Percentiles rank a stretch among this genome's conserved stretches.
These are phyloP conservation scores for Zygoascus hellenicus DNA, from an alignment of 1,139 yeast genomes.

Conservation along the genomic window DNA sequence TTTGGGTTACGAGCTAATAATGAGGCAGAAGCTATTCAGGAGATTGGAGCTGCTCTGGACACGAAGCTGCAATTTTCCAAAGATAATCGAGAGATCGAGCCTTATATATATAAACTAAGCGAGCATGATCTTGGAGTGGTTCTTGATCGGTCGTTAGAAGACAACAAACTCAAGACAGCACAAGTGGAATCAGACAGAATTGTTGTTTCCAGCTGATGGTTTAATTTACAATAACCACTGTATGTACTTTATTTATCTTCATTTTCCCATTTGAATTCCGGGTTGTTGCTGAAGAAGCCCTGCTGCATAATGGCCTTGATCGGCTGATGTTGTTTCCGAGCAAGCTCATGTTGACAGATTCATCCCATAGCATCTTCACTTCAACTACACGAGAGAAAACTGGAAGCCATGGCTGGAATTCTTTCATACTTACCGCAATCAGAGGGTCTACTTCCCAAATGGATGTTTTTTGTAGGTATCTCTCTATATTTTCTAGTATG, in stretches of 20 bases:
- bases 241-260: too few relatives aligned
- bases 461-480: slow-evolving; percentile 51
- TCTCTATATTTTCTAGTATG: background rate
- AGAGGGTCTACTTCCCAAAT: slow-evolving; percentile 56
- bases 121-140: slow-evolving; percentile 48
- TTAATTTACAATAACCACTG: too few relatives aligned
- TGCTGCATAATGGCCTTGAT: too few relatives aligned
- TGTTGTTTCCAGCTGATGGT: background rate
- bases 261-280: too few relatives aligned
- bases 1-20: slow-evolving; percentile 27
- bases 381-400: too few relatives aligned
- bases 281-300: too few relatives aligned
- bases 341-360: too few relatives aligned
- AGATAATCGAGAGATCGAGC: slow-evolving; percentile 22
- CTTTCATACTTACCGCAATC: slow-evolving; percentile 36
- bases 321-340: too few relatives aligned
- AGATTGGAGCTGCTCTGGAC: slow-evolving; percentile 23
- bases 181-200: background rate
- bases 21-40: slow-evolving; percentile 26
- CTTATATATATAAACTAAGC: slow-evolving; percentile 21
- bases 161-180: slow-evolving; percentile 34
- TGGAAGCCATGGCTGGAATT: slow-evolving; percentile 10
- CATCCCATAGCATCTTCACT: too few relatives aligned
- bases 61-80: slow-evolving; percentile 14
- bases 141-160: slow-evolving; percentile 46